These are phyloP conservation scores for Colletotrichum theobromicola DNA, from an alignment of 2,329 filamentous ascomycete species.

Conservation along the genomic window DNA sequence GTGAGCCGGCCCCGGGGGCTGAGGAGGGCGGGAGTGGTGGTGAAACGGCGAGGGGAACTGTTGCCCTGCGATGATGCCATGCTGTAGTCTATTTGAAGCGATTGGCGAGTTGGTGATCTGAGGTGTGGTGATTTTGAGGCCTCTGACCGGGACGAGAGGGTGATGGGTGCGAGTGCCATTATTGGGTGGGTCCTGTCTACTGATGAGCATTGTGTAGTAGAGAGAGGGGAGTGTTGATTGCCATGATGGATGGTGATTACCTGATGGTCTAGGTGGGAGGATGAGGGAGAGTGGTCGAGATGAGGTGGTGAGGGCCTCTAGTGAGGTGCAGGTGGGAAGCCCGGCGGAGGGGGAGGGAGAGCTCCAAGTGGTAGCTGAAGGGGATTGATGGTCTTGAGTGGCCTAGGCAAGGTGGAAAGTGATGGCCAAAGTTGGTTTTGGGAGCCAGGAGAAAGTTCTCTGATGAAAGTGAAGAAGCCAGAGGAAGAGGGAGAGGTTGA, in stretches of 20 bases:
- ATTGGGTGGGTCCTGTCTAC: background rate
- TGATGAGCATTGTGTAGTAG: background rate
- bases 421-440: background rate
- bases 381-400: background rate
- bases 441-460: background rate
- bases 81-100: background rate
- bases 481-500: slow-evolving; percentile 1
- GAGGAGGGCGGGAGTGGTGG: background rate
- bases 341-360: background rate
- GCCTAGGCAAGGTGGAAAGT: background rate
- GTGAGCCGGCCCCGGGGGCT: background rate
- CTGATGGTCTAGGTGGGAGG: background rate
- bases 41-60: background rate
- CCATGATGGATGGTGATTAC: background rate
- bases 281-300: background rate
- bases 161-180: background rate
- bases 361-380: background rate
- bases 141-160: background rate
- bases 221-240: background rate
- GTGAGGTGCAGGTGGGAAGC: background rate
- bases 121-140: background rate
- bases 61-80: background rate
- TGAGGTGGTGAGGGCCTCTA: background rate
- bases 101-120: background rate
- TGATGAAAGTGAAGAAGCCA: background rate